These are phyloP conservation scores for Tephrocybe sp. DNA, from an alignment of 768 basidiomycete genomes.

Conservation along the genomic window DNA sequence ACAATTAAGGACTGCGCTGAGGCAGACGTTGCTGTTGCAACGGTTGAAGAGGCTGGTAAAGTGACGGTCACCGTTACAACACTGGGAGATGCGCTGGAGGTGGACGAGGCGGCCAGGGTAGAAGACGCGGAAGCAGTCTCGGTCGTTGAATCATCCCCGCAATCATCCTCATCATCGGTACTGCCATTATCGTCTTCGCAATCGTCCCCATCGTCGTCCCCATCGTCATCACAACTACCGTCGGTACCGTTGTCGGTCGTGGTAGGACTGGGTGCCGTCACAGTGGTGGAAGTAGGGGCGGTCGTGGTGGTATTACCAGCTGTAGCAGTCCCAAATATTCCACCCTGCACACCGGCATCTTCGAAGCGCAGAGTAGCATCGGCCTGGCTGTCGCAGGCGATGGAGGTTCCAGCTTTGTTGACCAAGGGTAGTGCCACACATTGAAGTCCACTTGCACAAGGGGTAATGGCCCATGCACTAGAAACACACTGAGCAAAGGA, in stretches of 20 bases:
- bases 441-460: conserved; percentile 33
- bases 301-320: neutral
- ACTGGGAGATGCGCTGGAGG: conserved; percentile 1
- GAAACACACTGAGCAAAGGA: conserved; percentile 44
- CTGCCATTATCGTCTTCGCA: conserved; percentile 8
- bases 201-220: conserved; percentile 9
- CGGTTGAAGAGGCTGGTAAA: conserved; percentile 8
- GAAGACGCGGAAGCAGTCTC: conserved; percentile 12
- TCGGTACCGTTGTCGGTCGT: conserved; percentile 8
- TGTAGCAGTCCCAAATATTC: conserved; percentile 21
- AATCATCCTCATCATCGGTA: conserved; percentile 11
- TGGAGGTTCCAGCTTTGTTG: conserved; percentile 42
- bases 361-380: conserved; percentile 42
- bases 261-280: too few species aligned
- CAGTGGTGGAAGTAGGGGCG: conserved; percentile 8
- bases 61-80: conserved; percentile 7
- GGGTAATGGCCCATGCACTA: conserved; percentile 37
- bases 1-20: neutral
- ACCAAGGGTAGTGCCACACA: conserved; percentile 53
- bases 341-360: conserved; percentile 43
- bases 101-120: conserved; percentile 1
- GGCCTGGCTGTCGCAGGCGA: conserved; percentile 40
- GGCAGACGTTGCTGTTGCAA: conserved; percentile 8
- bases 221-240: conserved; percentile 10
- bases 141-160: conserved; percentile 7